Percentiles rank a stretch among this genome's conserved stretches.
Evolutionary conservation across 805 yeast species (phyloP).

Genomic region (Ogataea pini): DNA sequence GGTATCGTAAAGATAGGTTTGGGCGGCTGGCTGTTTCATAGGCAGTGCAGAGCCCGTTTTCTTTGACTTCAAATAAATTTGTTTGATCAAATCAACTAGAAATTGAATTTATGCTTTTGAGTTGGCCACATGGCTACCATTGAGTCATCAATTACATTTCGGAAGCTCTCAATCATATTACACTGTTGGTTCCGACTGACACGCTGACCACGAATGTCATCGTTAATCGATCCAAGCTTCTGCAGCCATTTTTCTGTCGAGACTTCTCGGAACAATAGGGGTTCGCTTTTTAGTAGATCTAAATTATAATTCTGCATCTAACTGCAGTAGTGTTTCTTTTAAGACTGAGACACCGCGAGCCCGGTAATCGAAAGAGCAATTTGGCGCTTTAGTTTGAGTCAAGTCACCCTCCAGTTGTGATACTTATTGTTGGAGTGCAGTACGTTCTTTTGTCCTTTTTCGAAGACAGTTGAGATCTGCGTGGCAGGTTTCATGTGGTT

Average conservation of each 20-base stretch:
- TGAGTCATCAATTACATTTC: not conserved
- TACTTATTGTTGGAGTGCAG: too few species aligned
- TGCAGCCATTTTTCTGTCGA: not conserved
- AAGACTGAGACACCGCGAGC: not conserved
- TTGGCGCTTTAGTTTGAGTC: too few species aligned
- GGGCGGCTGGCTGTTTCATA: not conserved
- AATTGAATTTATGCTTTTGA: not conserved
- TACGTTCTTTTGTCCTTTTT: too few species aligned
- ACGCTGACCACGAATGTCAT: not conserved
- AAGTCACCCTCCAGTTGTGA: too few species aligned
- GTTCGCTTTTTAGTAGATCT: not conserved
- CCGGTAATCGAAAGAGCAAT: not conserved
- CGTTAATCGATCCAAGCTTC: not conserved
- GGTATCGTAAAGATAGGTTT: not conserved
- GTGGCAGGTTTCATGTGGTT: too few species aligned
- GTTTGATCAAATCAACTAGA: not conserved
- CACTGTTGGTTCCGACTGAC: too few species aligned
- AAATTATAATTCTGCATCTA: not conserved
- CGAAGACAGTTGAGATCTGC: too few species aligned
- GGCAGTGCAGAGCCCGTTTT: conserved; percentile 1
- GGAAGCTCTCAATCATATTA: too few species aligned
- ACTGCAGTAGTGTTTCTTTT: not conserved
- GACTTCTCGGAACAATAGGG: not conserved
- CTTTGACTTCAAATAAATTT: not conserved
- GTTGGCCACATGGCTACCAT: not conserved